Percentiles rank a stretch among this genome's conserved stretches.
Conservation (phyloP, 2,329 filamentous ascomycete species). For the Colletotrichum siamense region DNA sequence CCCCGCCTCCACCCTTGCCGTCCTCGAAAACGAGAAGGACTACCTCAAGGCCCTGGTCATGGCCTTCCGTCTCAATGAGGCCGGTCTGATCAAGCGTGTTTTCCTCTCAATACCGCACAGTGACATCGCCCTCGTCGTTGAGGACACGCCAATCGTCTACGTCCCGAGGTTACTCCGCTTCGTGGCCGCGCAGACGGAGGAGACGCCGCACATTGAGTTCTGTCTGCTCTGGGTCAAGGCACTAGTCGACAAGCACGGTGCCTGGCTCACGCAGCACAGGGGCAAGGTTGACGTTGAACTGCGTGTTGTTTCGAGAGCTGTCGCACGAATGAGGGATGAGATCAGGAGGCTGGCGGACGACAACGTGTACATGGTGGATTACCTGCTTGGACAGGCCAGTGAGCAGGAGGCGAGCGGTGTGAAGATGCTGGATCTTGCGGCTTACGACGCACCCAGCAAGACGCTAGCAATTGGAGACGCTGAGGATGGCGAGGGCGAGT, state of each 20-base stretch:
- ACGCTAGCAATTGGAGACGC: slow-evolving; percentile 4
- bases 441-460: slow-evolving; percentile 15
- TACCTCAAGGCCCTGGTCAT: slow-evolving; percentile 94
- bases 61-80: slow-evolving; percentile 94
- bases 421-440: slow-evolving; percentile 27
- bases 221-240: slow-evolving; percentile 92
- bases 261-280: slow-evolving; percentile 82
- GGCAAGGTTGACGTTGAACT: slow-evolving; percentile 84
- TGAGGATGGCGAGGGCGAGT: slow-evolving; percentile 38
- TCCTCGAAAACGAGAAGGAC: slow-evolving; percentile 72
- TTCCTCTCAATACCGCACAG: slow-evolving; percentile 82
- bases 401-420: slow-evolving; percentile 21
- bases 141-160: slow-evolving; percentile 83
- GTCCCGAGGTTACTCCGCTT: slow-evolving; percentile 85
- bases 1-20: slow-evolving; percentile 78
- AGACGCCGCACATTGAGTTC: slow-evolving; percentile 93
- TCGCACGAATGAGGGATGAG: slow-evolving; percentile 81
- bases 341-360: slow-evolving; percentile 84
- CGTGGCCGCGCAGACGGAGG: slow-evolving; percentile 85
- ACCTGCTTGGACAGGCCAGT: slow-evolving; percentile 64
- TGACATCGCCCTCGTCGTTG: slow-evolving; percentile 80
- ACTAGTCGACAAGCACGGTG: slow-evolving; percentile 80
- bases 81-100: slow-evolving; percentile 79
- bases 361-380: slow-evolving; percentile 89
- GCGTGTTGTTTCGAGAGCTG: slow-evolving; percentile 79